Evolutionary conservation across 169 alveolate species (phyloP).

Genomic region (Cryptosporidium muris): DNA sequence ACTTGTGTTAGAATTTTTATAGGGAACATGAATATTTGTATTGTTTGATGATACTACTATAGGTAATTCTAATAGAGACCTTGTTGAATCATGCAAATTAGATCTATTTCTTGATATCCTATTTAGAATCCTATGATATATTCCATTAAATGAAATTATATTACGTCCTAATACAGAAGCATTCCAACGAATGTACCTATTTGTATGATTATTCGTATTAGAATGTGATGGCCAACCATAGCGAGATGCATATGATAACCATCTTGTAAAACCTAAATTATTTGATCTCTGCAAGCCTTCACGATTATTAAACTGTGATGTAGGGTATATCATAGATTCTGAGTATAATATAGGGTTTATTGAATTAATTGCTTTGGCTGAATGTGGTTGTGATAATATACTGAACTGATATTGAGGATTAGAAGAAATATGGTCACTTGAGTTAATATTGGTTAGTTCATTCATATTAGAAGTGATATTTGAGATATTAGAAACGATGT

Average conservation of each 20-base stretch:
- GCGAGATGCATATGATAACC: no score
- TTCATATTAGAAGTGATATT: no score
- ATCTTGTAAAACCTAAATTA: no score
- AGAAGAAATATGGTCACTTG: no score
- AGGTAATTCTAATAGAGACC: conserved; percentile 5
- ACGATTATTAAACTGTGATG: background rate
- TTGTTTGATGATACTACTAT: background rate
- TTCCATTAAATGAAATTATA: conserved; percentile 3
- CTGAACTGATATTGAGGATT: no score
- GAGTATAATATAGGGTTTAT: no score
- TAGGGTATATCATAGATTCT: no score
- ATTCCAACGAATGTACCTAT: conserved; percentile 27
- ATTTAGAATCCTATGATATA: conserved; percentile 10
- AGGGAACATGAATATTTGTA: background rate
- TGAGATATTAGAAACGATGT: no score
- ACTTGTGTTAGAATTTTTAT: background rate
- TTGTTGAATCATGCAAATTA: conserved; percentile 18
- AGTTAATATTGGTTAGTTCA: no score
- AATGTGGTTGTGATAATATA: no score
- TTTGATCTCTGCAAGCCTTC: background rate
- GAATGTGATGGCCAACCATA: no score
- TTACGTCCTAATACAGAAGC: conserved; percentile 32
- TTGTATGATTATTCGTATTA: background rate
- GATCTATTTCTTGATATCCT: background rate
- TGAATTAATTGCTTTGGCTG: no score